Evolutionary conservation across 148 eudicot species (phyloP).

Genomic region (Cornus florida): DNA sequence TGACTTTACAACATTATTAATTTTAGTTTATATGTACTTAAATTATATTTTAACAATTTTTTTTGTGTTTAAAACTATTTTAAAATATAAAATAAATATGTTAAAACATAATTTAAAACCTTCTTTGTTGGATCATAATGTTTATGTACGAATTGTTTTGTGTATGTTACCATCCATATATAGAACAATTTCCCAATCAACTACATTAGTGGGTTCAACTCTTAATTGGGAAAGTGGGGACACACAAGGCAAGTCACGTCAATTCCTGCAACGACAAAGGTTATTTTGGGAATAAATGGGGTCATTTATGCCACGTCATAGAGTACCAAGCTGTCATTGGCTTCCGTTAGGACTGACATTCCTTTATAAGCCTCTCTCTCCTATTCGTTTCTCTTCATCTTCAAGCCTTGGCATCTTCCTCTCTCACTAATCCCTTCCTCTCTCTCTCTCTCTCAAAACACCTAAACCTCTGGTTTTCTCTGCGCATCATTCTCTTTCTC

Average conservation of each 20-base stretch:
- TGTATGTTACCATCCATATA: too few species aligned
- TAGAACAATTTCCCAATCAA: neutral
- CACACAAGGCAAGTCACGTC: slow-evolving; percentile 2
- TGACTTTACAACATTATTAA: too few species aligned
- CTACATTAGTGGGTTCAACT: neutral
- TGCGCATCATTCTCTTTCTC: neutral
- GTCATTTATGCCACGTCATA: slow-evolving; percentile 3
- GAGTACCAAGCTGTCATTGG: slow-evolving; percentile 24
- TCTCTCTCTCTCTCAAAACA: neutral
- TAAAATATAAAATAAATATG: too few species aligned
- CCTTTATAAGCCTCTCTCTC: slow-evolving; percentile 27
- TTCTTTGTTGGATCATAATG: too few species aligned
- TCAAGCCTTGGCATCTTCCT: neutral
- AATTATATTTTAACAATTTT: too few species aligned
- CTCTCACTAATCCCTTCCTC: neutral
- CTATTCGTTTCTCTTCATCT: neutral
- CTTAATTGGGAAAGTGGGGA: neutral
- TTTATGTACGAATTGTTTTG: too few species aligned
- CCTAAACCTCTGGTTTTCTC: slow-evolving; percentile 5
- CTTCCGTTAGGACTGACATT: neutral
- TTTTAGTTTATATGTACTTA: too few species aligned
- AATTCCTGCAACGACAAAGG: neutral
- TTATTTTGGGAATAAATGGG: neutral
- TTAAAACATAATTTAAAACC: too few species aligned
- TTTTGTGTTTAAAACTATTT: too few species aligned